Percentiles rank a stretch among this genome's conserved stretches.
These are phyloP conservation scores for Xylaria intraflava DNA, from an alignment of 495 filamentous ascomycete species.

Conservation along the genomic window DNA sequence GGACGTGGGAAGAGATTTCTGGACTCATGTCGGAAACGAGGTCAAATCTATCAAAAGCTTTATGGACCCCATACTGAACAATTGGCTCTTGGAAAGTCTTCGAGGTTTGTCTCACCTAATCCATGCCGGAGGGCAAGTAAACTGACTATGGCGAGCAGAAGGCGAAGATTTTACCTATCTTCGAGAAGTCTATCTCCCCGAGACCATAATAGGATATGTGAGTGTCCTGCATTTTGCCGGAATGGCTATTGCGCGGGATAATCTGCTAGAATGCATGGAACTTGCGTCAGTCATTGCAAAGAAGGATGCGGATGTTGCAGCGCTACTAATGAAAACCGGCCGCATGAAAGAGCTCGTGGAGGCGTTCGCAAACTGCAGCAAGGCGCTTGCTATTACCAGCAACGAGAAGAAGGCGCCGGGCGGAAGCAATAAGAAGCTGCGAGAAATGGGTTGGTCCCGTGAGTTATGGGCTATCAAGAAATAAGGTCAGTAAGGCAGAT, in stretches of 20 bases:
- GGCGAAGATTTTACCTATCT: constrained; percentile 47
- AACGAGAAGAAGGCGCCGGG: constrained; percentile 40
- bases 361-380: constrained; percentile 64
- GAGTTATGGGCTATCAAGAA: constrained; percentile 47
- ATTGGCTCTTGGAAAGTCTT: constrained; percentile 34
- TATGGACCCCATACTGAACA: constrained; percentile 40
- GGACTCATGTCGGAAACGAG: constrained; percentile 31
- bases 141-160: constrained; percentile 14
- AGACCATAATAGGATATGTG: constrained; percentile 74
- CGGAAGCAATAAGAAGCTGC: constrained; percentile 43
- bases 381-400: constrained; percentile 60
- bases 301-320: constrained; percentile 56
- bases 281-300: constrained; percentile 62
- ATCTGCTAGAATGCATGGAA: constrained; percentile 70
- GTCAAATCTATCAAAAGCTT: constrained; percentile 36
- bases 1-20: constrained; percentile 36
- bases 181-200: constrained; percentile 69
- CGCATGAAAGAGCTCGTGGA: constrained; percentile 76
- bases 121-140: neutral
- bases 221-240: constrained; percentile 65
- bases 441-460: constrained; percentile 46
- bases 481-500: constrained; percentile 1
- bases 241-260: constrained; percentile 54
- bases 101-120: constrained; percentile 24
- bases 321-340: constrained; percentile 55